These are phyloP conservation scores for Monosiga brevicollis DNA, from an alignment of 78 protist species.

Conservation along the genomic window DNA sequence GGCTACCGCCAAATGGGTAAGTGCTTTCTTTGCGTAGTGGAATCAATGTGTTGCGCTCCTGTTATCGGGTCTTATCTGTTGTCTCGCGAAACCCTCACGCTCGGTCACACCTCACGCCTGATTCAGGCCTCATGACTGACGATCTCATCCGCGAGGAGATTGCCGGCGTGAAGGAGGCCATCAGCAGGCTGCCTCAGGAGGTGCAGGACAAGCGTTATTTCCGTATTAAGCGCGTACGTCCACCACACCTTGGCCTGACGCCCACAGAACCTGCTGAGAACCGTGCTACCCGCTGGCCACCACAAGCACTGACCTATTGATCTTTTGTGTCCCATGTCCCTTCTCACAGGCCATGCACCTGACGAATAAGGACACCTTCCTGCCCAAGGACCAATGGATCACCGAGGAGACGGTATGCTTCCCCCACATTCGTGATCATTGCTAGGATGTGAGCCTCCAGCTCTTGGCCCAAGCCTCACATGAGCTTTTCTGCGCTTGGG, in stretches of 20 bases:
- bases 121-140: background rate
- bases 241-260: background rate
- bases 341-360: background rate
- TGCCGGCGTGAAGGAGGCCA: background rate
- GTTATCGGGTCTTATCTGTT: background rate
- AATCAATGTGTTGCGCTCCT: background rate
- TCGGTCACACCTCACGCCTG: background rate
- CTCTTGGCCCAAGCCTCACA: background rate
- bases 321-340: background rate
- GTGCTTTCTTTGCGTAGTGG: background rate
- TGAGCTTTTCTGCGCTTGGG: background rate
- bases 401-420: background rate
- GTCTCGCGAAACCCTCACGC: background rate
- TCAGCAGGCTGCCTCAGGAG: background rate
- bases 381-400: background rate
- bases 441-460: background rate
- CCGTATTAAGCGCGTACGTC: background rate
- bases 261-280: background rate
- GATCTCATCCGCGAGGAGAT: background rate
- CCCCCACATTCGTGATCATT: background rate
- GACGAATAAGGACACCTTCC: background rate
- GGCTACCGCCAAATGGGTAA: background rate
- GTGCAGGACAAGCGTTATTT: background rate
- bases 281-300: background rate
- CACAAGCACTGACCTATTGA: background rate